Evolutionary conservation across 2,329 filamentous ascomycete species (phyloP), one percentile per base, ranked within the genome.

Genomic region (Neonectria ditissima): DNA sequence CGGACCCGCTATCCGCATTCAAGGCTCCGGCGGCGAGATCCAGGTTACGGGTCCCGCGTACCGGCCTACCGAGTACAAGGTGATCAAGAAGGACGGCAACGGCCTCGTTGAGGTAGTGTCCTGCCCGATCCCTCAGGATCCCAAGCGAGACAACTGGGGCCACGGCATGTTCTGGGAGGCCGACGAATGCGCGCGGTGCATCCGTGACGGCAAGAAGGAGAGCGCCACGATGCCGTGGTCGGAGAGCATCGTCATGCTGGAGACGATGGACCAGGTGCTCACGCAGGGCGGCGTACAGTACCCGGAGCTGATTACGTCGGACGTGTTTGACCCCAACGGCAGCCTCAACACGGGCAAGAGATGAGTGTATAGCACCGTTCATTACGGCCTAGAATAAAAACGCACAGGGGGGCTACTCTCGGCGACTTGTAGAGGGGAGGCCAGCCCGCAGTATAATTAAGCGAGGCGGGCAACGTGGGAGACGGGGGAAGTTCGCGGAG

Each of bases 141-240:
- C 78, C 24, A 80, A 79, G 68, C 79, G 82, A 32, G 75, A 80
- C 26, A 69, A 74, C 68, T 84, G 81, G 80, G 93, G 92, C 11
- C 90, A 93, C 68, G 93, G 93, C 53, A 96, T 97, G 92, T 96
- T 93, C 80, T 95, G 91, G 91, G 91, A 94, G 77, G 92, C 92
- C 1, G 92, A 94, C 76, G 92, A 93, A 81, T 91, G 88, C 68
- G 92, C 90, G 28, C 84, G 89, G 48, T 92, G 91, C 69, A 75
- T 97, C 61, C 84, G 91, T 45, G 93, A 96, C 75, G 92, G 93
- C 22, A 89, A 88, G 79, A 86, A 90, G 73, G 90, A 97, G 82
- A 93, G 92, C 75, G 84, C 86, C 51, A 85, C 85, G 13, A 80
- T 96, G 78, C 88, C 90, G 20, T 87, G 88, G 82, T 84, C 87